Base-by-base conservation (phyloP, 352 stramenopile species). In the Blastocystis hominis region DNA sequence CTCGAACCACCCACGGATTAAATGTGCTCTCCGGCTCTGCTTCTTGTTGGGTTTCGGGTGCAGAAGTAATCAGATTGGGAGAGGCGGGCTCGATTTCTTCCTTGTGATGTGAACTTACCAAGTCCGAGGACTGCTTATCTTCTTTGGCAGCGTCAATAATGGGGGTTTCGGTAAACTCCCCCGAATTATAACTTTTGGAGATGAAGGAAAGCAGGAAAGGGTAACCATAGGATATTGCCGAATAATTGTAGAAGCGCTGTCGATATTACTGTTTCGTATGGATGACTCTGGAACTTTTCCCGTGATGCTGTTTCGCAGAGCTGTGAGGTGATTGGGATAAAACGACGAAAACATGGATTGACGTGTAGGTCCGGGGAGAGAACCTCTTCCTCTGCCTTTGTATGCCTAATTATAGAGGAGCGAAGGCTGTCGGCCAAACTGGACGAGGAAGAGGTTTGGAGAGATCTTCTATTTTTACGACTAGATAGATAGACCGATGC, bases 381-480 rank as follows among this genome's bases (percentile, higher is more conserved):
- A 3, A 80, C 15, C 20, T 80, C 54, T 80, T 80, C 70, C 20
- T 80, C 70, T 46, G 53, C 20, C 50, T 61, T 62, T 10, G 70
- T 80, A 42, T 80, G 70, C 44, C 55, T 80, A 17, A 80, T 54
- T 17, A 42, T n/a, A 13, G 70, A 80, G 3, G 70, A 80, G 20
- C 50, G 70, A 17, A 80, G 53, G 44, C 70, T 80, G 42, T 80
- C 53, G 10, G 13, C 9, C 47, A 80, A 59, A 59, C 50, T 64
- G 17, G 70, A 80, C 6, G 64, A 55, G 9, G 13, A 46, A 15
- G 70, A 20, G 46, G 70, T 24, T 6, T 7, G 5, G 17, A 42
- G 36, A 3, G 70, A 46, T 13, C 70, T 36, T 24, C 36, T 80
- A 62, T 80, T 80, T 42, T 80, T 40, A 9, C 70, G 36, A 3